These are phyloP conservation scores for Leptographium flavum DNA, from an alignment of 2,329 filamentous ascomycete species.

Conservation along the genomic window DNA sequence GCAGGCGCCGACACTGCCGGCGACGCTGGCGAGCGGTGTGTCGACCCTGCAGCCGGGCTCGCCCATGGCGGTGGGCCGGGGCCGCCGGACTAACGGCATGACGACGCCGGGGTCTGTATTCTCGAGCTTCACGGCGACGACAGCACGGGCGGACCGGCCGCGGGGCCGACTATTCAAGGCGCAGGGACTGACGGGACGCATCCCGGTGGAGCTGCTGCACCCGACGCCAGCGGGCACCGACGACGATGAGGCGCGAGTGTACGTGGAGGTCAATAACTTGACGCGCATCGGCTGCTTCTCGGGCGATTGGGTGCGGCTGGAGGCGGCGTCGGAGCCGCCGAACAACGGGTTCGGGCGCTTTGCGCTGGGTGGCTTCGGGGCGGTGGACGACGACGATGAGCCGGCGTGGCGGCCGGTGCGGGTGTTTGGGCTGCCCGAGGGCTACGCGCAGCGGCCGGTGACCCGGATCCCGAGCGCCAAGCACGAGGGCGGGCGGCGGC, in stretches of 20 bases:
- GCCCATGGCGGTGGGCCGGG: constrained; percentile 57
- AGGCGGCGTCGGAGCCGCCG: constrained; percentile 61
- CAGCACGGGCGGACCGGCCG: constrained; percentile 57
- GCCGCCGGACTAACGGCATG: constrained; percentile 53
- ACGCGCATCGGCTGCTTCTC: constrained; percentile 92
- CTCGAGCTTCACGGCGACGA: constrained; percentile 75
- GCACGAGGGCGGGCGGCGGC: constrained; percentile 33
- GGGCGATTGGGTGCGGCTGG: constrained; percentile 87
- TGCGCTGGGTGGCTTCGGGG: constrained; percentile 51
- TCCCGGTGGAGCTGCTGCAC: constrained; percentile 68
- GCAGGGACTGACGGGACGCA: constrained; percentile 55
- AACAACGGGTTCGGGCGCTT: constrained; percentile 51
- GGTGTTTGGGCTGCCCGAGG: constrained; percentile 79
- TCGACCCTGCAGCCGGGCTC: constrained; percentile 72
- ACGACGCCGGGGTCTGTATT: constrained; percentile 79
- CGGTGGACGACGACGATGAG: constrained; percentile 36
- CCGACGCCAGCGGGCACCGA: constrained; percentile 65
- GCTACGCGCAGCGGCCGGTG: constrained; percentile 45
- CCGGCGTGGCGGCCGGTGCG: constrained; percentile 67
- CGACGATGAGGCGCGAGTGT: constrained; percentile 80
- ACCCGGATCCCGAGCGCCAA: constrained; percentile 43
- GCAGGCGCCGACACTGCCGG: constrained; percentile 61
- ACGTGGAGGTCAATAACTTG: constrained; percentile 75
- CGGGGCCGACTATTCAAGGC: constrained; percentile 73
- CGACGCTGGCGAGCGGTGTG: constrained; percentile 64